phyloP scores from a whole-genome alignment of 192 early-diverging fungal genomes.

The Radiomyces spectabilis region DNA sequence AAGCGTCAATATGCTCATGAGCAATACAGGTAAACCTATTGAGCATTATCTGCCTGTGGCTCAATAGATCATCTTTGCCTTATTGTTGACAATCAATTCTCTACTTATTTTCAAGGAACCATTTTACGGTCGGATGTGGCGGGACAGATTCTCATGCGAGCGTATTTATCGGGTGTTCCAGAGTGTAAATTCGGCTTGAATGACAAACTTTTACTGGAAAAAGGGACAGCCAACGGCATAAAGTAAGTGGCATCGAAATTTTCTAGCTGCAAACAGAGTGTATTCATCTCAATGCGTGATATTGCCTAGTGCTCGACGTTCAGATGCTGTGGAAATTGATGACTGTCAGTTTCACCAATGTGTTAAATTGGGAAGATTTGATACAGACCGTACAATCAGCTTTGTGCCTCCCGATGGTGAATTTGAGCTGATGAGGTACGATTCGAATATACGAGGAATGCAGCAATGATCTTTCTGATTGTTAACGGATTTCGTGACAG shows the following conservation, averaged over 20 bases:
- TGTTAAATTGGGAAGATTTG: conserved; percentile 80
- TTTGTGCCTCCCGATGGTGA: conserved; percentile 73
- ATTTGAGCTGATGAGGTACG: conserved; percentile 81
- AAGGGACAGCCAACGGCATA: conserved; percentile 58
- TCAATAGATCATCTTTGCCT: no score
- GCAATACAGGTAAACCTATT: conserved; percentile 2
- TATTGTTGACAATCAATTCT: no score
- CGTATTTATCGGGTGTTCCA: conserved; percentile 81
- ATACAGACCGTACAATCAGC: conserved; percentile 83
- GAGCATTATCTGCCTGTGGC: no score
- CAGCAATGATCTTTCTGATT: neutral
- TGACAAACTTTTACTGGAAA: conserved; percentile 90
- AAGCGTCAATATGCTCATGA: conserved; percentile 61
- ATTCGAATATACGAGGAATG: neutral
- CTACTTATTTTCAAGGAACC: conserved; percentile 31
- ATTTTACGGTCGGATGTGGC: conserved; percentile 65
- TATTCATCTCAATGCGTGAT: no score
- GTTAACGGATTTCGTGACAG: no score
- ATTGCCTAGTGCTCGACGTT: neutral
- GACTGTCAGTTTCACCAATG: conserved; percentile 90
- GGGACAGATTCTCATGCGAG: conserved; percentile 80
- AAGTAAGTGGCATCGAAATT: conserved; percentile 38
- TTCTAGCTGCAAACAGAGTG: no score
- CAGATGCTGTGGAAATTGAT: conserved; percentile 84
- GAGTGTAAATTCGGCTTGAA: conserved; percentile 80